Evolutionary conservation across 192 early-diverging fungal species (phyloP), one percentile per base, ranked within the genome.

Genomic region (Chytriomyces sp.): DNA sequence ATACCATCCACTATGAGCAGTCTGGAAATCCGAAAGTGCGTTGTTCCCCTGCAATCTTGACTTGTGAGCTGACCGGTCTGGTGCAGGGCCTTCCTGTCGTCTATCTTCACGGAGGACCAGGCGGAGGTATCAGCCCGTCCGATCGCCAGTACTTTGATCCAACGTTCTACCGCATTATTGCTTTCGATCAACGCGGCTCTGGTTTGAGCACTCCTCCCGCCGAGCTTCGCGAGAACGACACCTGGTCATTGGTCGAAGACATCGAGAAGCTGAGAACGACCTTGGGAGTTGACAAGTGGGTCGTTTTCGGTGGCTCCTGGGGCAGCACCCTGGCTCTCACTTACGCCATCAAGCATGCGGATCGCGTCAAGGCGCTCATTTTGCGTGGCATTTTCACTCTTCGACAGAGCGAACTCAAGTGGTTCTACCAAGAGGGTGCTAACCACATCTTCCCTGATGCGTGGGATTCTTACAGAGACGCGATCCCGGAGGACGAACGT

Each of bases 231-330:
- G 84, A 90, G 31, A 92, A 92, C 80, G 84, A 77, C 30, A 92
- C 89, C 37, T 89, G 89, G 89, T 61, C 75, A 17, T 69, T 91
- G 44, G 87, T 92, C 4, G 68, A 22, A 5, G 90, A 92, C 75
- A 84, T 92, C 40, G 90, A 92, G 64, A 80, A 57, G 70, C 53
- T 91, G 52, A 75, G 89, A 57, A 56, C 52, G 34, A 64, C 37
- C 12, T 70, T 90, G 5, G 76, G 79, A 19, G 86, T 92, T 57
- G 89, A 89, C 60, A 87, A 84, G 52, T 92, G 90, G 90, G 82
- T 89, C 34, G 89, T 92, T 14, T 91, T 92, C 85, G 90, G 90
- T 31, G 90, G 89, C 38, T 87, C 84, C 4, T 91, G 88, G 88
- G 89, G 90, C 36, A 82, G 78, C 52, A 85, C 84, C 12, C 79